Evolutionary conservation across 1,139 yeast species (phyloP), one percentile per base, ranked within the genome.

Genomic region (Saccharomyces hybrid): DNA sequence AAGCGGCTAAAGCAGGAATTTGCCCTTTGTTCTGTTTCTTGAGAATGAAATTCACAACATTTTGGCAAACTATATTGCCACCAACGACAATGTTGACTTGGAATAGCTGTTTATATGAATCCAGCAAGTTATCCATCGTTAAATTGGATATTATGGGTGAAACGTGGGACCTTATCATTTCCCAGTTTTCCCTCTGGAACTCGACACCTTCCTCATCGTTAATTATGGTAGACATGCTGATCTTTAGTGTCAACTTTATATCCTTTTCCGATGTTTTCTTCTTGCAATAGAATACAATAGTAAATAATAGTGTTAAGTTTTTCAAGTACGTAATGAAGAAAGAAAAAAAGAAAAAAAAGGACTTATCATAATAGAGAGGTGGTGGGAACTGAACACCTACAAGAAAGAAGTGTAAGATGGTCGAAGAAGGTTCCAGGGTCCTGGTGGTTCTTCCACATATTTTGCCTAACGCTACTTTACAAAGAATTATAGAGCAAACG

Each of bases 1-100:
- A 75, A 5, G 84, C 77, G 0, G 80, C 76, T 47, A 89, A 64
- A 0, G 86, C 73, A 0, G 91, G 83, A 64, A 80, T 25, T 5
- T 4, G 5, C 20, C 20, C 2, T 2, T 7, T 23, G 6, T 46
- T 46, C 31, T 46, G 65, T 65, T 7, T 58, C 61, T 28, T 60
- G 54, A 27, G 58, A 48, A 2, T 57, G 52, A 44, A 55, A 49
- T 31, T 44, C 44, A 48, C 55, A 55, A 2, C 55, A 48, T 16
- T 56, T 51, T 14, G 54, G 51, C n/a, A 60, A 29, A 29, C 52
- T 55, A 6, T 44, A 5, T 16, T 38, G 23, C 44, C 46, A 3
- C 58, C 59, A 8, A 58, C 42, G 2, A 61, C 3, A 6, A 64
- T 42, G 50, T 67, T 65, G 7, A 58, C 61, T 27, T 60, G 54